phyloP scores from a whole-genome alignment of 768 basidiomycete genomes.

The Tylopilus balloui region DNA sequence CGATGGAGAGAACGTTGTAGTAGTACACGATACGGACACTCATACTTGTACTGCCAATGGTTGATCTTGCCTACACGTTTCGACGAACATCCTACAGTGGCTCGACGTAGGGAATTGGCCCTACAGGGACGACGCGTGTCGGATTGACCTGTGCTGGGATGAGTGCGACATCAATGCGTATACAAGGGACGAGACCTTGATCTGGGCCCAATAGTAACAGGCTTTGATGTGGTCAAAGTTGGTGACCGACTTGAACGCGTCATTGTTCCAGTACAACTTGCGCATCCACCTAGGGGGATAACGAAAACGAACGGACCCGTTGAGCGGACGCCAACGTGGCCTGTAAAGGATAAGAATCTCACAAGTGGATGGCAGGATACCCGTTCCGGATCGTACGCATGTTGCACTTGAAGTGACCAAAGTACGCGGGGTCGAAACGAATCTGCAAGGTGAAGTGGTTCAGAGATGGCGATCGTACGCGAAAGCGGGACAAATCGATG shows the following conservation, averaged over 20 bases:
- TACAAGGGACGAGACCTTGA: constrained; percentile 10
- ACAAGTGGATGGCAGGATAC: constrained; percentile 77
- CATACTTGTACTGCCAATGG: neutral
- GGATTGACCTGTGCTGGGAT: constrained; percentile 63
- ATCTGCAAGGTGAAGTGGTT: constrained; percentile 39
- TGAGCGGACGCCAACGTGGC: neutral
- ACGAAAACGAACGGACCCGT: neutral
- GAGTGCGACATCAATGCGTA: neutral
- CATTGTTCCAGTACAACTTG: constrained; percentile 86
- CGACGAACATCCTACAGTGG: constrained; percentile 39
- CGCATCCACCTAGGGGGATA: constrained; percentile 59
- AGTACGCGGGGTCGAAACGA: constrained; percentile 88
- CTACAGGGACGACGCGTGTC: constrained; percentile 67
- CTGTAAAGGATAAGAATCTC: neutral
- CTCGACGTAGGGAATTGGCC: constrained; percentile 66
- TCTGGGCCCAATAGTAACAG: constrained; percentile 38
- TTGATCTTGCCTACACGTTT: neutral
- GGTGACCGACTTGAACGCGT: constrained; percentile 83
- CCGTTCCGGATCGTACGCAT: constrained; percentile 77
- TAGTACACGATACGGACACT: neutral
- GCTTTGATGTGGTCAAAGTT: constrained; percentile 75
- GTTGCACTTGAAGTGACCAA: constrained; percentile 94
- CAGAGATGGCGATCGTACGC: neutral
- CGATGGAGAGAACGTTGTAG: constrained; percentile 4
- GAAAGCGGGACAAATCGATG: no score